A percentile compares a stretch with the other conserved stretches of the same genome.
These are phyloP conservation scores for Leptomonas pyrrhocoris DNA, from an alignment of 208 protist genomes.

Conservation along the genomic window DNA sequence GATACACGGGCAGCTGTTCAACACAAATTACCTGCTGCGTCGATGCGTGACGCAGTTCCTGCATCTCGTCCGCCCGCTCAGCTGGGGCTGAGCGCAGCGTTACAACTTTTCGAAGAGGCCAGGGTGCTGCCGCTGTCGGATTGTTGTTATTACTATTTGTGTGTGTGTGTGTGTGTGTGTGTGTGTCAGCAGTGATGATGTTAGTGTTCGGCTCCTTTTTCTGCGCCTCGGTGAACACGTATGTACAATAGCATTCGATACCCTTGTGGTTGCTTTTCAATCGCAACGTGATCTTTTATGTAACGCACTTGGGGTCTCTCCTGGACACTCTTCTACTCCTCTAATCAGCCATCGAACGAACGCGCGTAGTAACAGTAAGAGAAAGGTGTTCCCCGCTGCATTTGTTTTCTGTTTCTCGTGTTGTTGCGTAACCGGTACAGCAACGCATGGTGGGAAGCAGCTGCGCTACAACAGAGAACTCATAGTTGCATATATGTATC, in stretches of 20 bases:
- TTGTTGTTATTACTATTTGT: background rate
- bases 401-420: no score
- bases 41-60: conserved; percentile 83
- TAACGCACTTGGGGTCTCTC: background rate
- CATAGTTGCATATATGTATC: no score
- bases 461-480: no score
- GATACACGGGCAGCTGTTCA: conserved; percentile 48
- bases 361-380: no score
- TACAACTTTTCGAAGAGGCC: background rate
- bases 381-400: no score
- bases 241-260: background rate
- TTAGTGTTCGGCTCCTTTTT: background rate
- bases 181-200: background rate
- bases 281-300: background rate
- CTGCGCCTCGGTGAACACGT: conserved; percentile 3
- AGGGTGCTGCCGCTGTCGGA: background rate
- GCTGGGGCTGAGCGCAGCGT: conserved; percentile 67
- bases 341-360: no score
- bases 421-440: no score
- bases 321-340: no score
- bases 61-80: conserved; percentile 75
- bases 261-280: conserved; percentile 15
- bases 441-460: no score
- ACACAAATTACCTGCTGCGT: conserved; percentile 86
- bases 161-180: background rate